Evolutionary conservation across 2,329 filamentous ascomycete species (phyloP), one percentile per base, ranked within the genome.

Genomic region (Trichoderma gracile): DNA sequence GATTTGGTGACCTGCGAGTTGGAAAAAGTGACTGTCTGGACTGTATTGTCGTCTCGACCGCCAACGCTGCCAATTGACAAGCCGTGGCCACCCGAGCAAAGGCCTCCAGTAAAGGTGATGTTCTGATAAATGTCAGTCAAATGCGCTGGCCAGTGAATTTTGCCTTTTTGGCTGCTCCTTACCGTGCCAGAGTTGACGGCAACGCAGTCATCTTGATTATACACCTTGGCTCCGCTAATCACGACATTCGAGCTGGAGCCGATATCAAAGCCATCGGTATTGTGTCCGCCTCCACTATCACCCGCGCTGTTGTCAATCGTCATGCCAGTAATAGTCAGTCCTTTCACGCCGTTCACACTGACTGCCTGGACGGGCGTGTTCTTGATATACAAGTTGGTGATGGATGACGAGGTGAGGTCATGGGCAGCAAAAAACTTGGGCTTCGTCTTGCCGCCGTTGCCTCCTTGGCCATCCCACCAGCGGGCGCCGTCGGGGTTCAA

Each of bases 381-480:
- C 65, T 76, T 69, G 66, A 80, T 74, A 50, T 78, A 71, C 7
- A 81, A 67, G 52, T 73, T 70, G 43, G 71, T 76, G 66, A 80
- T 78, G 55, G 63, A 69, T 2, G 78, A 78, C 3, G 61, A 63
- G 10, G 61, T 73, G 33, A 80, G 68, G 6, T 72, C 73, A 67
- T 80, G 78, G 49, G 81, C 82, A 42, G 76, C 78, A 76, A 86
- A 84, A 77, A 85, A 79, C 78, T 88, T 85, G 68, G 87, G 87
- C 81, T 89, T 89, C 25, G 74, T 84, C 75, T 81, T 82, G 72
- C 86, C 86, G 30, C 86, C 84, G 71, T 86, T 86, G 70, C 73
- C 73, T 42, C 87, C 87, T 74, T 86, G 69, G 59, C 80, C 78
- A 69, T 89, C 86, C 87, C 86, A 89, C 82, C 83, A 89, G 33